Conservation (phyloP, 164 flowering plant genomes). For the Taxillus chinensis region DNA sequence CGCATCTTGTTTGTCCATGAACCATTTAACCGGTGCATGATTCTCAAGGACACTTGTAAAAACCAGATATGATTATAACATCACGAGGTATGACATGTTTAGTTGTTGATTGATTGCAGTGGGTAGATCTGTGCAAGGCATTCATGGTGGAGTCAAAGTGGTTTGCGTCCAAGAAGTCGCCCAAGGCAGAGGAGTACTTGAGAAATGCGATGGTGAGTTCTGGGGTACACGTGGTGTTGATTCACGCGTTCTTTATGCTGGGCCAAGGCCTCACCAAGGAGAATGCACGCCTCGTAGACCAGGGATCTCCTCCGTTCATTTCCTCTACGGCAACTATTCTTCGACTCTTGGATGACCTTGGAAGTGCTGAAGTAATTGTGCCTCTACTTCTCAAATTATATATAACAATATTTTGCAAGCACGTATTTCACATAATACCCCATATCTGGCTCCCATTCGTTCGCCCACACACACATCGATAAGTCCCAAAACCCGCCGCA, state of each 20-base stretch:
- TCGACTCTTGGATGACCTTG: slow-evolving; percentile 59
- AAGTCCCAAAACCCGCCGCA: too few species aligned
- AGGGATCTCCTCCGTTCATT: slow-evolving; percentile 12
- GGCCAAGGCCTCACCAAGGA: slow-evolving; percentile 25
- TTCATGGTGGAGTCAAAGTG: slow-evolving; percentile 7
- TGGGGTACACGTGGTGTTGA: slow-evolving; percentile 33
- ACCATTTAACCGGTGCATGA: too few species aligned
- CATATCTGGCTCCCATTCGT: too few species aligned
- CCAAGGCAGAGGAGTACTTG: slow-evolving; percentile 9
- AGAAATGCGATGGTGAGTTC: slow-evolving; percentile 30
- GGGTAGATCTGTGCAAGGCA: slow-evolving; percentile 10
- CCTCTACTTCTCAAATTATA: too few species aligned
- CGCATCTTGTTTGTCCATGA: too few species aligned
- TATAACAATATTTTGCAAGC: too few species aligned
- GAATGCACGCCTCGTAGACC: slow-evolving; percentile 13
- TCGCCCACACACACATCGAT: too few species aligned
- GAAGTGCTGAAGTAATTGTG: slow-evolving; percentile 40
- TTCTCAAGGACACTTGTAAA: too few species aligned
- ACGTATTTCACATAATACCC: too few species aligned
- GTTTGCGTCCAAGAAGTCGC: slow-evolving; percentile 1
- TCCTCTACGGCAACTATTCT: slow-evolving; percentile 33
- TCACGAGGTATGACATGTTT: too few species aligned
- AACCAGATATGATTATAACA: background rate
- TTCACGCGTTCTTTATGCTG: slow-evolving; percentile 38
- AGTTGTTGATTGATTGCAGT: slow-evolving; percentile 5